These are phyloP conservation scores for Nannizziopsis arthrosporioides DNA, from an alignment of 2,329 filamentous ascomycete species.

Conservation along the genomic window DNA sequence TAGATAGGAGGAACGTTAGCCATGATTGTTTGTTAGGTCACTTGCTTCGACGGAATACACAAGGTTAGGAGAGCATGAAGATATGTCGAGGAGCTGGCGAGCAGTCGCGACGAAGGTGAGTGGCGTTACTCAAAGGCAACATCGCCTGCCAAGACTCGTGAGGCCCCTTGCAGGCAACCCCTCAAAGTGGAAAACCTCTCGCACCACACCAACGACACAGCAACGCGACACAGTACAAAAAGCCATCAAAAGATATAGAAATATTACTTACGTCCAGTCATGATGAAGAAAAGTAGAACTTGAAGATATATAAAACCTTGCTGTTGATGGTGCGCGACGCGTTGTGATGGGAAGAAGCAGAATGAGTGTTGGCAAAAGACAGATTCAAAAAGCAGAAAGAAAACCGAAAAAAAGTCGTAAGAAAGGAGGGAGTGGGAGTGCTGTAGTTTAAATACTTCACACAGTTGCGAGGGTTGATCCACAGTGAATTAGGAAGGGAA, in stretches of 20 bases:
- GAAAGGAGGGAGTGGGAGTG: slow-evolving; percentile 1
- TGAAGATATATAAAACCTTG: slow-evolving; percentile 15
- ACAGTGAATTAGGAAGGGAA: slow-evolving; percentile 14
- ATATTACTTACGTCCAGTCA: slow-evolving; percentile 47
- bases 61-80: too few species aligned
- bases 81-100: too few species aligned
- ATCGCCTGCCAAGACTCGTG: slow-evolving; percentile 2
- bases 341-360: slow-evolving; percentile 12
- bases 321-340: slow-evolving; percentile 10
- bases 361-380: slow-evolving; percentile 16
- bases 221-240: background rate
- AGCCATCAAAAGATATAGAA: slow-evolving; percentile 7
- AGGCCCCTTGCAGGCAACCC: slow-evolving; percentile 6
- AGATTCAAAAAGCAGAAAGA: slow-evolving; percentile 17
- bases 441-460: slow-evolving; percentile 15
- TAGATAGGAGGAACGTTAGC: slow-evolving; percentile 28
- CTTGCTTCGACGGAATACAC: slow-evolving; percentile 11
- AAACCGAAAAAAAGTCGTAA: slow-evolving; percentile 8
- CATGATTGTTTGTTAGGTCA: slow-evolving; percentile 34
- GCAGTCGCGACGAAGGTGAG: background rate
- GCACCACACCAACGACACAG: slow-evolving; percentile 14
- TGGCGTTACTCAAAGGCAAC: background rate
- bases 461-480: slow-evolving; percentile 1
- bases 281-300: slow-evolving; percentile 31
- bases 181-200: background rate